Conservation (phyloP, 805 yeast genomes). For the Candida awuae region DNA sequence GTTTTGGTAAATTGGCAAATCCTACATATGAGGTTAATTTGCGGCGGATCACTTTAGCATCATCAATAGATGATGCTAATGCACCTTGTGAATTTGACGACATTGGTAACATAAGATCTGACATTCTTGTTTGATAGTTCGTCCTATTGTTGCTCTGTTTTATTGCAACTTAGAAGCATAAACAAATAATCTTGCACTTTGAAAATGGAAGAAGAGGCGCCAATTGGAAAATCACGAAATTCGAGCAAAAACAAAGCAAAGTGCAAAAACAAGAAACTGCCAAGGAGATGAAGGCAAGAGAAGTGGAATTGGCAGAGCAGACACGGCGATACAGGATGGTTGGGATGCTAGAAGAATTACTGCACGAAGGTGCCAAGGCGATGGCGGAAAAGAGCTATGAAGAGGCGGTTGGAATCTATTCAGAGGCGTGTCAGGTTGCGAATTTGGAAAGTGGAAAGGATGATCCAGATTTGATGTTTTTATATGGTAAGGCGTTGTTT, state of each 20-base stretch:
- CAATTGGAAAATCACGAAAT: too few species aligned
- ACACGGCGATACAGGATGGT: not conserved
- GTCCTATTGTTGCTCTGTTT: too few species aligned
- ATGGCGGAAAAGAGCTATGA: slow-evolving; percentile 62
- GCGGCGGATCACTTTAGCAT: slow-evolving; percentile 59
- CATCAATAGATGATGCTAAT: not conserved
- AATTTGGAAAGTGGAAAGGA: slow-evolving; percentile 52
- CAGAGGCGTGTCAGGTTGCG: slow-evolving; percentile 59
- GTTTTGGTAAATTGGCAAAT: slow-evolving; percentile 94
- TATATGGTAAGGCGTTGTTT: slow-evolving; percentile 76
- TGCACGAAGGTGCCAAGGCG: slow-evolving; percentile 55
- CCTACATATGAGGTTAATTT: slow-evolving; percentile 92
- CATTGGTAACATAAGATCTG: not conserved
- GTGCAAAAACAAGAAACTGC: too few species aligned
- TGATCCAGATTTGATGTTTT: slow-evolving; percentile 59
- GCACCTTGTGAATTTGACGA: not conserved
- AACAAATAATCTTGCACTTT: too few species aligned
- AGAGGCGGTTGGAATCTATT: slow-evolving; percentile 60
- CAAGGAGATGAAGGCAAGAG: too few species aligned
- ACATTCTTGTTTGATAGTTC: not conserved
- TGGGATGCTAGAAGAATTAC: slow-evolving; percentile 32
- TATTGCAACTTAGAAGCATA: too few species aligned
- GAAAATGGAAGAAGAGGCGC: too few species aligned
- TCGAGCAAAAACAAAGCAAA: too few species aligned
- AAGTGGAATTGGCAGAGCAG: not conserved